These are phyloP conservation scores for Scheffersomyces quercinus DNA, from an alignment of 1,139 yeast species.

Conservation along the genomic window DNA sequence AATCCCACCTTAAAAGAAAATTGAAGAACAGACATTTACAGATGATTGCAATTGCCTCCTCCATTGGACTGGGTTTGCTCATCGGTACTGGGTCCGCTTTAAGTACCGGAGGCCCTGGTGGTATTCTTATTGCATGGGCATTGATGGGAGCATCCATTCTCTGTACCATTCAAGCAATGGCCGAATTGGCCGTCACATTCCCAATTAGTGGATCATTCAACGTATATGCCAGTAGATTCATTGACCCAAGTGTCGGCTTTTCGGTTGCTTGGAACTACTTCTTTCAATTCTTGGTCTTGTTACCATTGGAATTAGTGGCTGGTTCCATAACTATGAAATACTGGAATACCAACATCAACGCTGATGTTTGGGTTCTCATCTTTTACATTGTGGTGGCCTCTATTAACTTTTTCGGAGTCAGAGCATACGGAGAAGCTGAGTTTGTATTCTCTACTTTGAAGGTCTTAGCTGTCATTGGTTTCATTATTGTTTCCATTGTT, in stretches of 20 bases:
- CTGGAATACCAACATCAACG: constrained; percentile 30
- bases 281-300: constrained; percentile 26
- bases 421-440: constrained; percentile 38
- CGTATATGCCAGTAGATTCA: constrained; percentile 32
- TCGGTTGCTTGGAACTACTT: constrained; percentile 39
- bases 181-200: constrained; percentile 34
- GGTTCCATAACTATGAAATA: constrained; percentile 32
- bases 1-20: constrained; percentile 23
- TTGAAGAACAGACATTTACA: constrained; percentile 26
- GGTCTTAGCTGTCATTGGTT: constrained; percentile 33
- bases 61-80: constrained; percentile 35
- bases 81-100: constrained; percentile 27
- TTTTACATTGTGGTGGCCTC: constrained; percentile 28
- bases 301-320: constrained; percentile 34
- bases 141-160: constrained; percentile 30
- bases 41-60: constrained; percentile 30
- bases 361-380: constrained; percentile 34
- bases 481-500: constrained; percentile 31
- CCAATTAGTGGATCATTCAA: constrained; percentile 38
- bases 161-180: constrained; percentile 36
- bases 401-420: constrained; percentile 35
- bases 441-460: constrained; percentile 32
- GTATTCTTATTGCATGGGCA: constrained; percentile 50
- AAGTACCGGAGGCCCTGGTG: constrained; percentile 58
- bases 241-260: constrained; percentile 36